These are phyloP conservation scores for Silene conica DNA, from an alignment of 148 eudicot genomes.

Conservation along the genomic window DNA sequence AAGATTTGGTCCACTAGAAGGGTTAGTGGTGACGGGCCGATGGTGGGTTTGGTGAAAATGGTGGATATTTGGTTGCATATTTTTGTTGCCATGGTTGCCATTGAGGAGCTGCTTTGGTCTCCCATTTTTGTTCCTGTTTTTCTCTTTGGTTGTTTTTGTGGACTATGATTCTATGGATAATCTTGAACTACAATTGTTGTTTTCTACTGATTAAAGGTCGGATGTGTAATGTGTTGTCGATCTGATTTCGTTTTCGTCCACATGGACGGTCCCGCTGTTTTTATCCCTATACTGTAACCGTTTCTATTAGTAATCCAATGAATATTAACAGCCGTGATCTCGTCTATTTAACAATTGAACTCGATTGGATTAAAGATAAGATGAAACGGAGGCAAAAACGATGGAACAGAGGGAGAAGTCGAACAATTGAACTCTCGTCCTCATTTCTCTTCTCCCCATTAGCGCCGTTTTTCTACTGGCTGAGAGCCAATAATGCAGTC, in stretches of 20 bases:
- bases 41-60: constrained; percentile 55
- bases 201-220: not conserved
- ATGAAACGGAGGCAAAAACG: too few relatives aligned
- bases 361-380: too few relatives aligned
- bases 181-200: not conserved
- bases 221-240: not conserved
- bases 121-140: constrained; percentile 18
- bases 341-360: too few relatives aligned
- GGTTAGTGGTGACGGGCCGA: constrained; percentile 44
- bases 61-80: constrained; percentile 69
- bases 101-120: constrained; percentile 22
- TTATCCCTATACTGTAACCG: not conserved
- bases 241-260: not conserved
- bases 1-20: constrained; percentile 49
- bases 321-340: too few relatives aligned
- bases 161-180: not conserved
- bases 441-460: too few relatives aligned
- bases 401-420: too few relatives aligned
- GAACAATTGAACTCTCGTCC: too few relatives aligned
- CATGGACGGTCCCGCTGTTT: not conserved
- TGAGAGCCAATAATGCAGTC: too few relatives aligned
- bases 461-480: too few relatives aligned
- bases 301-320: too few relatives aligned
- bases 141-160: not conserved
- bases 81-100: constrained; percentile 48